phyloP scores from a whole-genome alignment of 805 yeast genomes.

The Barnettozyma vustinii region DNA sequence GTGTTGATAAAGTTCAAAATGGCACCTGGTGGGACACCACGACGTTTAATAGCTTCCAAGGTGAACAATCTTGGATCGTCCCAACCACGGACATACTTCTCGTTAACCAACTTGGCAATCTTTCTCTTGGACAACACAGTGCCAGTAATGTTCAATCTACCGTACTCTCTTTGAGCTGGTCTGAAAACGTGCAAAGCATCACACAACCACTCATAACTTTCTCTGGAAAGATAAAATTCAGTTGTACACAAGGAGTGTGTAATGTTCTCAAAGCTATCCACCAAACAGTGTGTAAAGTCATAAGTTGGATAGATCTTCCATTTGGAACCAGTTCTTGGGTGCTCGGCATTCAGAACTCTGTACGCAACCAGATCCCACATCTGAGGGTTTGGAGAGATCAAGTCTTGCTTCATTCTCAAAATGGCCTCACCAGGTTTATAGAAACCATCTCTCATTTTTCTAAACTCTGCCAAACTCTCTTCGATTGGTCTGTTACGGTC shows the following conservation, averaged over 20 bases:
- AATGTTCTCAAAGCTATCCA: conserved; percentile 94
- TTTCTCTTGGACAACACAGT: conserved; percentile 93
- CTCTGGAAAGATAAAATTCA: conserved; percentile 87
- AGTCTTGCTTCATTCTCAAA: conserved; percentile 94
- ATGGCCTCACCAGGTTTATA: conserved; percentile 90
- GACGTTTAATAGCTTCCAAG: conserved; percentile 87
- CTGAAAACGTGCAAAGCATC: conserved; percentile 91
- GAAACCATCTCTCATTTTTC: conserved; percentile 87
- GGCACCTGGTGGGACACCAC: conserved; percentile 99
- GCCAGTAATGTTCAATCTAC: conserved; percentile 92
- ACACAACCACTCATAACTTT: conserved; percentile 97
- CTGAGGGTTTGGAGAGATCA: conserved; percentile 88
- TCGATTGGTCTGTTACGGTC: conserved; percentile 70
- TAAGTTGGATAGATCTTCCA: conserved; percentile 99
- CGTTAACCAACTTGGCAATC: conserved; percentile 87
- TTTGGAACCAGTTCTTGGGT: conserved; percentile 93
- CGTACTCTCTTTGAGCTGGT: conserved; percentile 98
- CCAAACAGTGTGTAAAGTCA: conserved; percentile 98
- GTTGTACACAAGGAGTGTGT: conserved; percentile 95
- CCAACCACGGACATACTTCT: conserved; percentile 86
- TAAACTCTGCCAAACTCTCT: conserved; percentile 72
- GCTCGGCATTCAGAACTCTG: conserved; percentile 86
- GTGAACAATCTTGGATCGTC: conserved; percentile 97
- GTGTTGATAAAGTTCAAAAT: conserved; percentile 89
- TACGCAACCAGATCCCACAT: conserved; percentile 99